phyloP scores from a whole-genome alignment of 2,329 filamentous ascomycete species.

The Metarhizium sp. region DNA sequence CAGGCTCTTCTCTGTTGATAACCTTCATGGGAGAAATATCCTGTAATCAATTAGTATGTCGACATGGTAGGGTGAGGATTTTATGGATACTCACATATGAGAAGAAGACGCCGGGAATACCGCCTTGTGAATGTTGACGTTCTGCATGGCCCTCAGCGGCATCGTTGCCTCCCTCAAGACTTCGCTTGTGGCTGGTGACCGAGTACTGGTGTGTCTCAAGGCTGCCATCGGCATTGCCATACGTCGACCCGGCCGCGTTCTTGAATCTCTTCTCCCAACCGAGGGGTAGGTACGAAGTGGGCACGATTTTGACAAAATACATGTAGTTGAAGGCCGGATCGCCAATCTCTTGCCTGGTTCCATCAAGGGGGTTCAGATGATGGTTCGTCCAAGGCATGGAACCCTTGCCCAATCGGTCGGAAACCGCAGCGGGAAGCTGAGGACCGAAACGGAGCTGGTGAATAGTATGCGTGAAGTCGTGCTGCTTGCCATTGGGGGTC shows the following conservation, averaged over 20 bases:
- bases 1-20: constrained; percentile 84
- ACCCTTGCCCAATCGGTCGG: constrained; percentile 44
- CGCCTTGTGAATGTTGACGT: constrained; percentile 77
- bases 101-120: constrained; percentile 97
- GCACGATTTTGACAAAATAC: constrained; percentile 99
- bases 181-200: constrained; percentile 92
- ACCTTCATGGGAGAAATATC: constrained; percentile 99
- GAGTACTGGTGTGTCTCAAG: constrained; percentile 98
- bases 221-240: constrained; percentile 59
- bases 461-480: constrained; percentile 84
- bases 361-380: constrained; percentile 85
- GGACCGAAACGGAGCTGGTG: constrained; percentile 90
- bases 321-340: constrained; percentile 92
- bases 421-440: constrained; percentile 67
- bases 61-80: no score
- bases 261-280: constrained; percentile 63
- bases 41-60: constrained; percentile 30
- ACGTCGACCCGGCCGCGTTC: constrained; percentile 19
- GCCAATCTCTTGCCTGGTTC: constrained; percentile 62
- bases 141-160: constrained; percentile 84
- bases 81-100: constrained; percentile 66
- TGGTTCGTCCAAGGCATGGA: constrained; percentile 70
- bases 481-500: constrained; percentile 54
- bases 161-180: constrained; percentile 74
- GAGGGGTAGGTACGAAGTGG: constrained; percentile 86